These are phyloP conservation scores for Trichosanthes cucumerina DNA, from an alignment of 306 rosid genomes.

Conservation along the genomic window DNA sequence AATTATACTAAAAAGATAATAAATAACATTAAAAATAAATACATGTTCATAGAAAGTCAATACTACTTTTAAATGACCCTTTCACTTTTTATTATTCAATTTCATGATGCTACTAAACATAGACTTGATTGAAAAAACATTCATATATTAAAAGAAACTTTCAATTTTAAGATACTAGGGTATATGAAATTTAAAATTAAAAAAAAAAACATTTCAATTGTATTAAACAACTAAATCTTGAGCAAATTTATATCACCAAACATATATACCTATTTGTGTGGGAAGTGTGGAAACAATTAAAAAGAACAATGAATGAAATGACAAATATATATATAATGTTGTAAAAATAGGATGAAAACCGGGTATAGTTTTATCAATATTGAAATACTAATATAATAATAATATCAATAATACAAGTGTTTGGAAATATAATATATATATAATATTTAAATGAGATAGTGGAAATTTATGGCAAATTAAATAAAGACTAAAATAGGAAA, in stretches of 20 bases:
- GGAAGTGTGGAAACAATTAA: neutral
- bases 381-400: too few relatives aligned
- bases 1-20: too few relatives aligned
- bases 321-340: too few relatives aligned
- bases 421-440: too few relatives aligned
- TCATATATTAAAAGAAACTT: neutral
- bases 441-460: too few relatives aligned
- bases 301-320: neutral
- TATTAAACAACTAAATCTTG: neutral
- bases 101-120: neutral
- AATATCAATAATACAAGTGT: too few relatives aligned
- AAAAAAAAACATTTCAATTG: neutral
- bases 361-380: too few relatives aligned
- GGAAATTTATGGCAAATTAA: too few relatives aligned
- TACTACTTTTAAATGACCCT: neutral
- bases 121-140: neutral
- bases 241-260: neutral
- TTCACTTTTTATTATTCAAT: neutral
- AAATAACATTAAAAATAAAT: neutral
- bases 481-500: too few relatives aligned
- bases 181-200: neutral
- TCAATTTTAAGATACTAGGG: neutral
- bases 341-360: too few relatives aligned
- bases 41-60: neutral
- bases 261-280: neutral